Base-by-base conservation (phyloP, 179 eudicot genomes). In the Beta lomatogona region DNA sequence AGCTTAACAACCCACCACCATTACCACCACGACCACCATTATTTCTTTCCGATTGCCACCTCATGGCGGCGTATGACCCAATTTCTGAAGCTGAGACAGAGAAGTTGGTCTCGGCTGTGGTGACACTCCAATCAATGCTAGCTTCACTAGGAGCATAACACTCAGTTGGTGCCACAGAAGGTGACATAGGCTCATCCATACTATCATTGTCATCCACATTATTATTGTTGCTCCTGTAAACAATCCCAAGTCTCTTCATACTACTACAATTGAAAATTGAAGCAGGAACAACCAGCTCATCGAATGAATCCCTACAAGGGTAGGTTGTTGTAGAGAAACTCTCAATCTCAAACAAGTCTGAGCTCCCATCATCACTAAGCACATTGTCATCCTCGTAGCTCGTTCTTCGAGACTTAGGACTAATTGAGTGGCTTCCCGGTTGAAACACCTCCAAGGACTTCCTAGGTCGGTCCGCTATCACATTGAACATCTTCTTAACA, bases 121-220 rank as follows among this genome's bases (percentile, higher is more conserved):
- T 90, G 21, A 95, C 95, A 82, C 98, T 95, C 97, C 98, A 95
- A 72, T 88, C 97, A 12, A 95, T 82, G 86, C 97, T 93, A 0
- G 88, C 94, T 81, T 92, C 97, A 84, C 97, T 95, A 65, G 98
- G 98, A 71, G 93, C 93, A 74, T 95, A 95, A 54, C 94, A 90
- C 71, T 93, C 98, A 1, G 93, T 91, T 5, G 88, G 88, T 1
- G 91, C 89, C 0, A 90, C 79, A 15, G 93, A 91, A 65, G 91
- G 88, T 57, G 93, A 88, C 85, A 79, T 74, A 65, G 85, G 82
- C 79, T 82, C 82, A 77, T 85, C 53, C 28, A 48, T 41, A 14
- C 50, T 71, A 52, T 75, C 73, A 76, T 67, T 75, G 44, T 76
- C 82, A 74, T 71, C 41, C 8, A 44, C 3, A 25, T 22, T 15